Conservation (phyloP, 2,329 filamentous ascomycete species). For the Pseudogymnoascus sp. region DNA sequence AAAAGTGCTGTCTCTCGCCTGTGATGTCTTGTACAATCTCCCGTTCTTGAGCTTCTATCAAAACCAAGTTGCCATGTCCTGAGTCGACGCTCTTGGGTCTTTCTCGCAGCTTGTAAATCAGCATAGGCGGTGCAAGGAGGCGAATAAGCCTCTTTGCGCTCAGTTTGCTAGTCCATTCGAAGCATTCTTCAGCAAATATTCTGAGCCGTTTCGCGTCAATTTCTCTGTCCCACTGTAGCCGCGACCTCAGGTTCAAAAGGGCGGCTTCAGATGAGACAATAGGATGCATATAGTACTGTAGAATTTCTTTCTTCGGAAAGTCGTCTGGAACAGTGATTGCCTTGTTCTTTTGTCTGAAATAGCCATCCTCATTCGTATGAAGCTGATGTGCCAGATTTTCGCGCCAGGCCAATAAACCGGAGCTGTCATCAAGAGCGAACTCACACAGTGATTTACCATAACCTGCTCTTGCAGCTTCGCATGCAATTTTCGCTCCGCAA, state of each 20-base stretch:
- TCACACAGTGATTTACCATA: constrained; percentile 70
- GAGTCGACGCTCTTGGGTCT: constrained; percentile 33
- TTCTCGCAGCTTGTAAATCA: constrained; percentile 50
- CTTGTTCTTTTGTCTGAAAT: constrained; percentile 69
- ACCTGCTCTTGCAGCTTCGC: constrained; percentile 79
- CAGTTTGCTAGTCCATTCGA: constrained; percentile 72
- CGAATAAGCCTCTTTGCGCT: constrained; percentile 81
- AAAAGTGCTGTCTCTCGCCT: constrained; percentile 58
- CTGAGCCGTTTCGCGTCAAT: constrained; percentile 61
- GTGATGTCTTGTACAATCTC: constrained; percentile 57
- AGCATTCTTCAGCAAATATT: constrained; percentile 65
- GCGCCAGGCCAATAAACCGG: constrained; percentile 60
- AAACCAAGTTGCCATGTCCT: constrained; percentile 28
- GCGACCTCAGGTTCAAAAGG: constrained; percentile 44
- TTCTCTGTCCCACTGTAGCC: constrained; percentile 51
- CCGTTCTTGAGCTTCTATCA: constrained; percentile 38
- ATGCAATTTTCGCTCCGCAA: constrained; percentile 80
- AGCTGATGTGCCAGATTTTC: constrained; percentile 65
- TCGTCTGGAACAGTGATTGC: constrained; percentile 64
- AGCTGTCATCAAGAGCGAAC: constrained; percentile 49
- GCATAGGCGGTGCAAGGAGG: constrained; percentile 66
- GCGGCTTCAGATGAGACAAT: constrained; percentile 59
- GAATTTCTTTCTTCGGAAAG: constrained; percentile 71
- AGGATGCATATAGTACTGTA: constrained; percentile 83
- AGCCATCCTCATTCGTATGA: constrained; percentile 70